These are phyloP conservation scores for Allantophomopsis lycopodina DNA, from an alignment of 2,329 filamentous ascomycete genomes.

Conservation along the genomic window DNA sequence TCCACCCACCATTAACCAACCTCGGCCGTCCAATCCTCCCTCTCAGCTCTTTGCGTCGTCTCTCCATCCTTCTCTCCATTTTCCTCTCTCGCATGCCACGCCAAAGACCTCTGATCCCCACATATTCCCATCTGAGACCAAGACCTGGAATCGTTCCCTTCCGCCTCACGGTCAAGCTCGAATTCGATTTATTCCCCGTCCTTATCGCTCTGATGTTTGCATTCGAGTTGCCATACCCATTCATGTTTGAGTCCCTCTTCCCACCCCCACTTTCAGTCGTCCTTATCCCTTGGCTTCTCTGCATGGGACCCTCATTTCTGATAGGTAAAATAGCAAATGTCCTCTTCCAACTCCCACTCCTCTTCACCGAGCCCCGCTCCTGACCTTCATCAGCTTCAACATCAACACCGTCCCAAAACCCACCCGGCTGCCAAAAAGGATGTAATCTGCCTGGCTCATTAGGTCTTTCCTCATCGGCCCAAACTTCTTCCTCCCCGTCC, in stretches of 20 bases:
- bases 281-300: conserved; percentile 36
- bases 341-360: conserved; percentile 30
- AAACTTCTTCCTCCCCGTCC: conserved; percentile 8
- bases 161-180: conserved; percentile 1
- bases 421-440: conserved; percentile 46
- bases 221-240: not conserved
- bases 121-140: conserved; percentile 33
- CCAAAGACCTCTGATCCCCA: conserved; percentile 34
- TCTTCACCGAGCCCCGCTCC: conserved; percentile 16
- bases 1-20: no score
- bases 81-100: conserved; percentile 42
- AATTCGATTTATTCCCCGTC: conserved; percentile 14
- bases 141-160: conserved; percentile 13
- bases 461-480: conserved; percentile 23
- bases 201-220: conserved; percentile 13
- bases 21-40: no score
- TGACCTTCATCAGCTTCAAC: conserved; percentile 21
- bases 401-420: conserved; percentile 25
- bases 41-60: conserved; percentile 10
- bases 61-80: conserved; percentile 42
- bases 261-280: conserved; percentile 42
- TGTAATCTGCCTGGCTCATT: conserved; percentile 41
- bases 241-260: conserved; percentile 1
- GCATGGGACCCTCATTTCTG: conserved; percentile 23
- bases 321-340: conserved; percentile 47